These are phyloP conservation scores for Mycocentrospora acerina DNA, from an alignment of 2,329 filamentous ascomycete species.

Conservation along the genomic window DNA sequence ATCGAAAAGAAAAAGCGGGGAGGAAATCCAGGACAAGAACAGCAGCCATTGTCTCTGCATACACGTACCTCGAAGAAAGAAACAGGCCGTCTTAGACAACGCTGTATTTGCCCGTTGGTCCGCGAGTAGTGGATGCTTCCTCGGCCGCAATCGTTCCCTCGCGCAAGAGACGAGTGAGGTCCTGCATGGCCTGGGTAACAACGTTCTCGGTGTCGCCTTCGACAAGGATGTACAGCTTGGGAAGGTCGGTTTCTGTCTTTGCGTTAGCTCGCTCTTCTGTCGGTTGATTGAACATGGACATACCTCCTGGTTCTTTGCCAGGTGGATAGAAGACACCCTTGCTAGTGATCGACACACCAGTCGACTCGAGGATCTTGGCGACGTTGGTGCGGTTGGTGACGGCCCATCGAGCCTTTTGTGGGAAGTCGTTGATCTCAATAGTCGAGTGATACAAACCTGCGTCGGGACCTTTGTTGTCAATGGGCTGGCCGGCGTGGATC, in stretches of 20 bases:
- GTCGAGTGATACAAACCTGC: conserved; percentile 96
- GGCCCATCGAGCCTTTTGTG: conserved; percentile 96
- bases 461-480: conserved; percentile 98
- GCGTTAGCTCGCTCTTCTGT: conserved; percentile 7
- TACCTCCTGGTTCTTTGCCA: conserved; percentile 74
- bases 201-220: conserved; percentile 95
- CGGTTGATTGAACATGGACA: neutral
- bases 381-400: conserved; percentile 99
- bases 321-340: conserved; percentile 88
- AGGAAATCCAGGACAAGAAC: neutral
- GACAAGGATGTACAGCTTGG: conserved; percentile 97
- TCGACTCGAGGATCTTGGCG: conserved; percentile 93
- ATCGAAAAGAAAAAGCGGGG: too few relatives aligned
- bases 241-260: conserved; percentile 60
- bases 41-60: too few relatives aligned
- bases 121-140: conserved; percentile 74
- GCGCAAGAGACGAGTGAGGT: conserved; percentile 82
- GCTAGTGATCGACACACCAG: conserved; percentile 93
- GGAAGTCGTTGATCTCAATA: conserved; percentile 98
- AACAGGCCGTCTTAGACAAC: conserved; percentile 53
- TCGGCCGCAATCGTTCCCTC: conserved; percentile 89
- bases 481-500: conserved; percentile 86
- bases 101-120: conserved; percentile 80
- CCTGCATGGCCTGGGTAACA: conserved; percentile 85
- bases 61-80: conserved; percentile 7